phyloP scores from a whole-genome alignment of 371 early-diverging fungal genomes.

The Haplosporangium sp. region DNA sequence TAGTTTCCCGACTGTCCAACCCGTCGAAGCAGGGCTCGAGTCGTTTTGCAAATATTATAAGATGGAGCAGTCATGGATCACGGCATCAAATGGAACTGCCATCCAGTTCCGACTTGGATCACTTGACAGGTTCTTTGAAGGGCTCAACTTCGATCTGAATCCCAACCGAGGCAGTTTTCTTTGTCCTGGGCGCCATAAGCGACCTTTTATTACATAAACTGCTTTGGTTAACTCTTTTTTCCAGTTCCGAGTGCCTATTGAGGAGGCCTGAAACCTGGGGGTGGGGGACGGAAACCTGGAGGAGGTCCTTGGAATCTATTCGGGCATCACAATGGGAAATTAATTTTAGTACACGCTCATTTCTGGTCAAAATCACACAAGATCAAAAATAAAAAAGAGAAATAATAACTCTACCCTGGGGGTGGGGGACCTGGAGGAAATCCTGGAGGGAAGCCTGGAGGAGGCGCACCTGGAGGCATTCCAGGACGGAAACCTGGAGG shows the following conservation, averaged over 20 bases:
- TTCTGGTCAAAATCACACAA: neutral
- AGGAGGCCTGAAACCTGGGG: slow-evolving; percentile 42
- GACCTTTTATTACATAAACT: slow-evolving; percentile 3
- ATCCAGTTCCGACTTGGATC: too few relatives aligned
- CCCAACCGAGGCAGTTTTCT: too few relatives aligned
- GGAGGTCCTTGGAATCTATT: slow-evolving; percentile 58
- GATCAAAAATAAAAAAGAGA: neutral
- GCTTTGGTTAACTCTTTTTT: too few relatives aligned
- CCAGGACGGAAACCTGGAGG: slow-evolving; percentile 41
- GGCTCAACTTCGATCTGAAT: too few relatives aligned
- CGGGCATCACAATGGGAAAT: neutral
- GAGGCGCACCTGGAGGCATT: slow-evolving; percentile 52
- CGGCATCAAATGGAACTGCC: too few relatives aligned
- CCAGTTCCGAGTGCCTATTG: slow-evolving; percentile 9
- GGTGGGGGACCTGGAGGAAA: slow-evolving; percentile 53
- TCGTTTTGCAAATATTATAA: too few relatives aligned
- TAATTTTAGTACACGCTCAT: neutral
- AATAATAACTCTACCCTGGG: slow-evolving; percentile 29
- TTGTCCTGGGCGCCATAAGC: too few relatives aligned
- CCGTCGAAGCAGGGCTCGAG: too few relatives aligned
- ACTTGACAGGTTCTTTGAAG: too few relatives aligned
- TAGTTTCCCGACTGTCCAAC: too few relatives aligned
- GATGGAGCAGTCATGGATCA: too few relatives aligned
- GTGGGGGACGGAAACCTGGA: slow-evolving; percentile 70
- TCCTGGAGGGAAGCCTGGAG: slow-evolving; percentile 59